A percentile compares a stretch with the other conserved stretches of the same genome.
These are phyloP conservation scores for Phytopythium aichiense DNA, from an alignment of 352 stramenopile genomes.

Conservation along the genomic window DNA sequence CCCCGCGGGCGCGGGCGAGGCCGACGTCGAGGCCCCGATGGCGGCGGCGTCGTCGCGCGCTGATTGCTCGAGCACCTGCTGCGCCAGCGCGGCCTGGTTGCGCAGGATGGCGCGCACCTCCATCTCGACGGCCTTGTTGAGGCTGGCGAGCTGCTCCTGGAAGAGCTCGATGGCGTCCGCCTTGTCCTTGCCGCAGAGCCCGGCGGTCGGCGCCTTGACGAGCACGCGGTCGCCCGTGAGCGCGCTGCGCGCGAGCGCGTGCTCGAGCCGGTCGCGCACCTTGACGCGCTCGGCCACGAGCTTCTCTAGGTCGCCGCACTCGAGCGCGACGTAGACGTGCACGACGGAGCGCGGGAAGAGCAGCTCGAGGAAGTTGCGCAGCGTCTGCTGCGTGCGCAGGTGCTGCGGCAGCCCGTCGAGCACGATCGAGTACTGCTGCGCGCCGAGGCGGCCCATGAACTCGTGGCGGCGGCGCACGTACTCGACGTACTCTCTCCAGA, in stretches of 20 bases:
- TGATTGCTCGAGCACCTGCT: constrained; percentile 42
- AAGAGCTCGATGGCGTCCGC: constrained; percentile 74
- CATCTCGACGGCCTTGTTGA: constrained; percentile 75
- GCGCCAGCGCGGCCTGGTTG: constrained; percentile 57
- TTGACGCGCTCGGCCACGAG: constrained; percentile 64
- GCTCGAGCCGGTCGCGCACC: constrained; percentile 65
- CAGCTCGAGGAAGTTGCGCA: constrained; percentile 73
- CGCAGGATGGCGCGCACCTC: constrained; percentile 65
- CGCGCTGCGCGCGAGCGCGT: constrained; percentile 56
- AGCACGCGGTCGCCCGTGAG: constrained; percentile 58
- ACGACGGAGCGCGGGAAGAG: constrained; percentile 70
- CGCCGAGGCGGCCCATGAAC: constrained; percentile 54
- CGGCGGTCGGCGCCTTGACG: constrained; percentile 23
- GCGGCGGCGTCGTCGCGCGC: background rate
- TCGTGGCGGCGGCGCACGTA: constrained; percentile 74
- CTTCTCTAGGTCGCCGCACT: constrained; percentile 72
- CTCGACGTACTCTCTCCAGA: constrained; percentile 66
- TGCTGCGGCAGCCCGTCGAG: constrained; percentile 71
- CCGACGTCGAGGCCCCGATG: background rate
- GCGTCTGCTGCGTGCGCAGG: constrained; percentile 66
- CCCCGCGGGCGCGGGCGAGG: background rate
- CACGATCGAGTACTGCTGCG: constrained; percentile 79
- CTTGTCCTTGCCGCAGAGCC: constrained; percentile 34
- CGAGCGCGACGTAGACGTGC: constrained; percentile 67
- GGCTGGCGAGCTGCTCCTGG: constrained; percentile 55